Evolutionary conservation across 2,329 filamentous ascomycete species (phyloP).

Genomic region (Colletotrichum navitas): DNA sequence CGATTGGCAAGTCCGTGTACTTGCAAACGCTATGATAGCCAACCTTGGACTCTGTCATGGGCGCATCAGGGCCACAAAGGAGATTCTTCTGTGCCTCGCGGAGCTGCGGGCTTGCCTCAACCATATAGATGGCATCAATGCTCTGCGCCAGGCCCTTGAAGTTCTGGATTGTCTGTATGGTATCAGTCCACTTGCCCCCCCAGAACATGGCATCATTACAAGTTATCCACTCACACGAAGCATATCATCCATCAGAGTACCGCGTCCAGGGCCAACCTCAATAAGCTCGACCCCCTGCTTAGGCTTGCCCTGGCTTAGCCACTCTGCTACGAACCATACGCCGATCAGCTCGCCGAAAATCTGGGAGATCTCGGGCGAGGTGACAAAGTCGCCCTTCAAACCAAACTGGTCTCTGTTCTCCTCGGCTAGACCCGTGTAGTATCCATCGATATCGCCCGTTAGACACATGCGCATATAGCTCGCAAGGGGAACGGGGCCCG

Average conservation of each 20-base stretch:
- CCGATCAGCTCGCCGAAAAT: conserved; percentile 95
- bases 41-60: conserved; percentile 76
- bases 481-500: conserved; percentile 90
- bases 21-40: conserved; percentile 83
- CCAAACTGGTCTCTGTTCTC: conserved; percentile 88
- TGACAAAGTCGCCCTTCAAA: conserved; percentile 94
- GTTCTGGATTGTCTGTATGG: conserved; percentile 79
- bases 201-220: background rate
- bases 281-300: conserved; percentile 85
- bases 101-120: conserved; percentile 90
- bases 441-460: conserved; percentile 89
- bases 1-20: conserved; percentile 78
- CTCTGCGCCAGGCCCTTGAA: conserved; percentile 83
- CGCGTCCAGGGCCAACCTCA: conserved; percentile 93
- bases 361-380: conserved; percentile 96
- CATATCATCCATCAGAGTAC: conserved; percentile 97
- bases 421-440: conserved; percentile 84
- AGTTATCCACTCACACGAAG: conserved; percentile 73
- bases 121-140: conserved; percentile 90
- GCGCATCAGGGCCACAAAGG: conserved; percentile 79
- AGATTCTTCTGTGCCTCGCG: conserved; percentile 82
- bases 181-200: background rate
- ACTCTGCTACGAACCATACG: conserved; percentile 96
- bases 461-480: conserved; percentile 99
- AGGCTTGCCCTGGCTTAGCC: conserved; percentile 88